Conservation (phyloP, 2,329 filamentous ascomycete species). For the Macrophomina phaseolina region DNA sequence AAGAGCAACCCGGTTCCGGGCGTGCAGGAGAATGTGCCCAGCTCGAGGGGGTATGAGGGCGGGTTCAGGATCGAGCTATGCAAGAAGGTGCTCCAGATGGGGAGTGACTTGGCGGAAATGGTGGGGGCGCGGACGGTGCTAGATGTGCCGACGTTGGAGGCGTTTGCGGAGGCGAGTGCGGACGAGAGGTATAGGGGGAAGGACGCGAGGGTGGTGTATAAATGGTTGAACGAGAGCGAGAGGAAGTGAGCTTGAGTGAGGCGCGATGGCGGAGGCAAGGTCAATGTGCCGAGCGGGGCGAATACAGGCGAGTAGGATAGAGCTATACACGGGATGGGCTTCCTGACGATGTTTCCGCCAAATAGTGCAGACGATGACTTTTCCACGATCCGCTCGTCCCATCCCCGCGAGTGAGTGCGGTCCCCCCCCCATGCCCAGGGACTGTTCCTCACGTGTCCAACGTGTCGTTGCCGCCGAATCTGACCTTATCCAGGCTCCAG, state of each 20-base stretch:
- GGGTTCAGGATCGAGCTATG: constrained; percentile 64
- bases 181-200: constrained; percentile 60
- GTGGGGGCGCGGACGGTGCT: constrained; percentile 58
- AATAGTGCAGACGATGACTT: too few relatives aligned
- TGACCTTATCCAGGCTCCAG: background rate
- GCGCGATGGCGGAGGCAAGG: too few relatives aligned
- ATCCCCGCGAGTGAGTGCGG: too few relatives aligned
- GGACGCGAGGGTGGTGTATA: constrained; percentile 64
- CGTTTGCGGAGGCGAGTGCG: constrained; percentile 59
- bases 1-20: constrained; percentile 93
- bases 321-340: too few relatives aligned
- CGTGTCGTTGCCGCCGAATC: too few relatives aligned
- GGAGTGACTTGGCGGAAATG: constrained; percentile 58
- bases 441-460: too few relatives aligned
- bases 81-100: constrained; percentile 63
- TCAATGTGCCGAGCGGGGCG: too few relatives aligned
- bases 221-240: constrained; percentile 60
- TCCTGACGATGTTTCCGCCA: too few relatives aligned
- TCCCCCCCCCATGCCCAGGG: too few relatives aligned
- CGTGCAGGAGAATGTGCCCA: constrained; percentile 77
- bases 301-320: too few relatives aligned
- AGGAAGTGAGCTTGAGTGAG: constrained; percentile 48
- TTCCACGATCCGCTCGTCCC: too few relatives aligned
- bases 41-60: constrained; percentile 70
- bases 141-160: constrained; percentile 55